Conservation (phyloP, 2,329 filamentous ascomycete species). For the Falciphora oryzae region DNA sequence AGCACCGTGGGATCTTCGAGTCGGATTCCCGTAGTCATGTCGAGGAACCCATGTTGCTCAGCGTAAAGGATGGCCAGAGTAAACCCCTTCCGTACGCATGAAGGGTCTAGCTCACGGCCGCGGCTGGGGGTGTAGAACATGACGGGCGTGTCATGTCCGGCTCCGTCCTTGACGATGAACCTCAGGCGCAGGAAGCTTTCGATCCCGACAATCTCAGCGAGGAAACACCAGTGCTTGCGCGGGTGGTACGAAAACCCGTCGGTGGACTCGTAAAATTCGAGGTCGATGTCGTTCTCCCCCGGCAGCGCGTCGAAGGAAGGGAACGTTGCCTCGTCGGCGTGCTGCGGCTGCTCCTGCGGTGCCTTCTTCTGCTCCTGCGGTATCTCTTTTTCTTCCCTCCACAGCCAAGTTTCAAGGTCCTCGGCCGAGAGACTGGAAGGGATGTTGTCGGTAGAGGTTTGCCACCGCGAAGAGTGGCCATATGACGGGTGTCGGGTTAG, state of each 20-base stretch:
- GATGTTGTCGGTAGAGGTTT: background rate
- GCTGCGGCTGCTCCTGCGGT: slow-evolving; percentile 1
- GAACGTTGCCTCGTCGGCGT: slow-evolving; percentile 1
- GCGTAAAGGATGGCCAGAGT: slow-evolving; percentile 1
- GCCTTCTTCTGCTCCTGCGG: slow-evolving; percentile 1
- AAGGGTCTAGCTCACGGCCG: background rate
- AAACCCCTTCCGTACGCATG: background rate
- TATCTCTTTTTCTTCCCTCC: background rate
- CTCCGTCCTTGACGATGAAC: background rate
- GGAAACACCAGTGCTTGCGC: slow-evolving; percentile 2
- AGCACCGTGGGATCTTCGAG: slow-evolving; percentile 1
- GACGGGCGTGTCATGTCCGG: background rate
- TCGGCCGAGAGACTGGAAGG: slow-evolving; percentile 1
- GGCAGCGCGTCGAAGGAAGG: background rate
- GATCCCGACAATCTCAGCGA: background rate
- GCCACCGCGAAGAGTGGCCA: background rate
- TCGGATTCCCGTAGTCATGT: slow-evolving; percentile 1
- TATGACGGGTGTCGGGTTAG: background rate
- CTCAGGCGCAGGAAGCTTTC: slow-evolving; percentile 1
- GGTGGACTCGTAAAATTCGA: background rate
- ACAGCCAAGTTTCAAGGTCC: slow-evolving; percentile 1
- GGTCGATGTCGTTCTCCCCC: background rate
- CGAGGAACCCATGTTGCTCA: background rate
- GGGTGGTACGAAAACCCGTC: background rate
- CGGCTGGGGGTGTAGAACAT: background rate